These are phyloP conservation scores for Chlorociboria aeruginascens DNA, from an alignment of 495 filamentous ascomycete species.

Conservation along the genomic window DNA sequence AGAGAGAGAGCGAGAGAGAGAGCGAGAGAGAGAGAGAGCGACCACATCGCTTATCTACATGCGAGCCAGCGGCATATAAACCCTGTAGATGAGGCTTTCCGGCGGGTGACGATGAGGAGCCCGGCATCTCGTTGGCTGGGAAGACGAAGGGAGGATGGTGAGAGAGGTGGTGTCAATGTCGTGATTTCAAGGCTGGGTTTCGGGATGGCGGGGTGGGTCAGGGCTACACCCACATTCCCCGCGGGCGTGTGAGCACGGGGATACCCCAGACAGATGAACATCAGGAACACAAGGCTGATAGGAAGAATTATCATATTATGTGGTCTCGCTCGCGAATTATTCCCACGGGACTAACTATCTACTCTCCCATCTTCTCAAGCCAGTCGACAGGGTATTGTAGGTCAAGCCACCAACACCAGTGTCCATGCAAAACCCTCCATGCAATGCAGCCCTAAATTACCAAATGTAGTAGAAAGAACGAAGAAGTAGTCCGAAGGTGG, in stretches of 20 bases:
- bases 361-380: constrained; percentile 2
- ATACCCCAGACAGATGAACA: neutral
- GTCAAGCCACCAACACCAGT: constrained; percentile 14
- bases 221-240: neutral
- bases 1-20: neutral
- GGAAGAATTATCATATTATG: no score
- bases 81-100: neutral
- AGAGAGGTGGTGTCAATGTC: neutral
- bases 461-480: constrained; percentile 2
- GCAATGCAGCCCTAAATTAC: constrained; percentile 2
- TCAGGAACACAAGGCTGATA: no score
- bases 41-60: no score
- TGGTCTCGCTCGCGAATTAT: no score
- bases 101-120: neutral
- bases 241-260: neutral
- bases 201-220: no score
- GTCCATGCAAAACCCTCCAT: constrained; percentile 17
- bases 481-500: constrained; percentile 5
- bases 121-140: neutral
- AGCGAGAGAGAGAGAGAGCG: neutral
- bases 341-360: neutral
- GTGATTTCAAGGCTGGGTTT: constrained; percentile 3
- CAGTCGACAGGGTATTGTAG: constrained; percentile 14
- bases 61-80: no score
- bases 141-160: neutral